These are phyloP conservation scores for Hypoxylon lienhwacheense DNA, from an alignment of 495 filamentous ascomycete species.

Conservation along the genomic window DNA sequence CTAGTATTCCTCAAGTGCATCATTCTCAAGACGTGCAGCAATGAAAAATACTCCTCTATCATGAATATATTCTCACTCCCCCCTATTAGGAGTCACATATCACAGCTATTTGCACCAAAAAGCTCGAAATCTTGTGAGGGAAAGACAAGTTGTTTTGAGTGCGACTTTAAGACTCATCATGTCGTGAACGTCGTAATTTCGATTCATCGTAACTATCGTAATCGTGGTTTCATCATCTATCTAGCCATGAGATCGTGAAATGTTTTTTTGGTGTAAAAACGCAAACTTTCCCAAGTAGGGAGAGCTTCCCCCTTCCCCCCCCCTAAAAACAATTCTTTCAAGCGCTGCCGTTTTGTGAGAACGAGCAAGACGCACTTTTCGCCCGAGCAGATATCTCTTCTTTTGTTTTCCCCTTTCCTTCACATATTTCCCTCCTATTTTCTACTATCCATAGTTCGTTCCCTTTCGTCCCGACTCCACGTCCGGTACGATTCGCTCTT, in stretches of 20 bases:
- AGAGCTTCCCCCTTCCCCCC: conserved; percentile 7
- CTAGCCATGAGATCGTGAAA: conserved; percentile 36
- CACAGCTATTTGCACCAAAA: conserved; percentile 2
- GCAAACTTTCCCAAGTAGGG: conserved; percentile 3
- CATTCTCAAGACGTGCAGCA: too few species aligned
- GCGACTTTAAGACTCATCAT: conserved; percentile 28
- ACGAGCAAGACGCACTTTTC: conserved; percentile 8
- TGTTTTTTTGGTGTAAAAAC: conserved; percentile 15
- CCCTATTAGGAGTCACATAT: background rate
- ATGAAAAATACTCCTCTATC: too few species aligned
- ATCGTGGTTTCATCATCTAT: conserved; percentile 30
- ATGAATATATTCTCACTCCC: background rate
- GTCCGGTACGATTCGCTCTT: conserved; percentile 28
- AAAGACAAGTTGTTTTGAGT: conserved; percentile 3
- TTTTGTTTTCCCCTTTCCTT: conserved; percentile 21
- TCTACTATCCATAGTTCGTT: conserved; percentile 26
- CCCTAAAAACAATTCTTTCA: background rate
- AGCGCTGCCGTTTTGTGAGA: conserved; percentile 2
- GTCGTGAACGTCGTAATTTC: conserved; percentile 34
- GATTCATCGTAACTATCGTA: conserved; percentile 32
- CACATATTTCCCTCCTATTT: conserved; percentile 7
- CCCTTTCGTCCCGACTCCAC: conserved; percentile 27
- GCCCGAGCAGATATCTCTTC: conserved; percentile 24
- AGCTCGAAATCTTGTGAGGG: conserved; percentile 5
- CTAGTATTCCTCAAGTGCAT: background rate